Conservation (phyloP, 257 asterid species). For the Cinchona pubescens region DNA sequence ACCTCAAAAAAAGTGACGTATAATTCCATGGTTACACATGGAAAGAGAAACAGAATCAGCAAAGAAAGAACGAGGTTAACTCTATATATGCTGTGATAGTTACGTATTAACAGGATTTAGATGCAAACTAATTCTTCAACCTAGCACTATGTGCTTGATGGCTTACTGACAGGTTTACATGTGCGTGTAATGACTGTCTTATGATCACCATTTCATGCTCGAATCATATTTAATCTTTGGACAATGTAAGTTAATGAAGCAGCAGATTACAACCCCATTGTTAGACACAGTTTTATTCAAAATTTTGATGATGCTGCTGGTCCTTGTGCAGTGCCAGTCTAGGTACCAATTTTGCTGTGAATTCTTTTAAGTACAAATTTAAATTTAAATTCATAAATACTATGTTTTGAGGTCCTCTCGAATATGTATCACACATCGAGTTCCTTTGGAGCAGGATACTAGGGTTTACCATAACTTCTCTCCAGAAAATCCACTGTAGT, state of each 20-base stretch:
- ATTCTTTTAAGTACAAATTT: too few species aligned
- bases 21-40: neutral
- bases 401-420: neutral
- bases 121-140: neutral
- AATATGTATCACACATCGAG: too few species aligned
- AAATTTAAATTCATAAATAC: neutral
- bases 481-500: neutral
- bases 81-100: neutral
- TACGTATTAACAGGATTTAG: neutral
- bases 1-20: neutral
- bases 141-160: neutral
- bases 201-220: too few species aligned
- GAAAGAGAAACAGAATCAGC: neutral
- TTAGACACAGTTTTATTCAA: neutral
- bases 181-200: too few species aligned
- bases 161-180: neutral
- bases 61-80: neutral
- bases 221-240: too few species aligned
- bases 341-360: too few species aligned
- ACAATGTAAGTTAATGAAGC: neutral
- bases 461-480: neutral
- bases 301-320: neutral
- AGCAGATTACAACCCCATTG: neutral
- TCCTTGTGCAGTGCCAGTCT: neutral
- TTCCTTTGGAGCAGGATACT: neutral